These are phyloP conservation scores for Sclerotinia trifoliorum DNA, from an alignment of 2,329 filamentous ascomycete species.

Conservation along the genomic window DNA sequence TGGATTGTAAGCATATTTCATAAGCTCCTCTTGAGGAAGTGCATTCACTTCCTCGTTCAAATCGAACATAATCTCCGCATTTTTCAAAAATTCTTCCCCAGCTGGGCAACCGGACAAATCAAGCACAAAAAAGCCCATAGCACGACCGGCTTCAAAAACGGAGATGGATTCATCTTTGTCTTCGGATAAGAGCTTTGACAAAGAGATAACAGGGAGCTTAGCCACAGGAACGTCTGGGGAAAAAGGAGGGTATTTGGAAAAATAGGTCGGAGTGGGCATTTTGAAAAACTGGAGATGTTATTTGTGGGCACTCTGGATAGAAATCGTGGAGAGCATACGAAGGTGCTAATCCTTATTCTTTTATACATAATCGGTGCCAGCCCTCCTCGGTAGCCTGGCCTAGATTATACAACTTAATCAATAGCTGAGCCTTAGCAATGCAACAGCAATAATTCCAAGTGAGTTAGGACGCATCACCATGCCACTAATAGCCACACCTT, in stretches of 20 bases:
- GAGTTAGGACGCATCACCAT: neutral
- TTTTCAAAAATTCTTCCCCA: neutral
- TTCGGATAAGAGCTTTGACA: neutral
- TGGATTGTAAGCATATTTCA: neutral
- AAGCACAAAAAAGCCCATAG: neutral
- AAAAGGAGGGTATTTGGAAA: conserved; percentile 3
- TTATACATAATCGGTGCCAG: neutral
- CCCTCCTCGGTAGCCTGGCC: neutral
- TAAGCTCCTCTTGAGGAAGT: neutral
- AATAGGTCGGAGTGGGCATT: conserved; percentile 5
- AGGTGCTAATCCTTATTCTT: neutral
- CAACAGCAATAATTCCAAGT: neutral
- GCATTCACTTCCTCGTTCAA: conserved; percentile 10
- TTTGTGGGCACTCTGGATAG: neutral
- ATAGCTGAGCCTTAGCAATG: neutral
- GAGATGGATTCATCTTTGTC: conserved; percentile 1
- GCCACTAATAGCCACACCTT: neutral
- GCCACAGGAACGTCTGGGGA: neutral
- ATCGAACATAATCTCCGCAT: neutral
- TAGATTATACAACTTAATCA: neutral
- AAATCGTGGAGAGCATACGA: neutral
- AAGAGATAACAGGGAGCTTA: neutral
- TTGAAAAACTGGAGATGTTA: neutral
- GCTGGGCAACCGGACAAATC: neutral
- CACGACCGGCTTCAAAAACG: conserved; percentile 4